Evolutionary conservation across 495 filamentous ascomycete species (phyloP).

Genomic region (Xylaria cubensis): DNA sequence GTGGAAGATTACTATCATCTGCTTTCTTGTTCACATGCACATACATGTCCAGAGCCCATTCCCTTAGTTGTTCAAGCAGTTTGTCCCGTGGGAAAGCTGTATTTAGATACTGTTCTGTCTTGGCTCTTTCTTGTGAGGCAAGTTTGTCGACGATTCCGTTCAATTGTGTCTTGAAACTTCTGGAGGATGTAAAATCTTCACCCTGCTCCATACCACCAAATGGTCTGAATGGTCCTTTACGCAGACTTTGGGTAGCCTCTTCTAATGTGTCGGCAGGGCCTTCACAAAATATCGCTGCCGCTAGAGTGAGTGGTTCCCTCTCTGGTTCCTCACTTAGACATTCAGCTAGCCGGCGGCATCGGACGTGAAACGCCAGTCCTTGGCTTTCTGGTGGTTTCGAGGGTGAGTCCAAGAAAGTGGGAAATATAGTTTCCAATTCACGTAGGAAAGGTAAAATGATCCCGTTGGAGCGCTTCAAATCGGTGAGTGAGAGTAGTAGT

Average conservation of each 20-base stretch:
- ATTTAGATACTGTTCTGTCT: conserved; percentile 23
- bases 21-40: conserved; percentile 17
- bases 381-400: neutral
- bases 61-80: conserved; percentile 29
- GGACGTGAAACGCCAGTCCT: conserved; percentile 33
- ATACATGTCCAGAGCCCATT: conserved; percentile 33
- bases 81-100: conserved; percentile 22
- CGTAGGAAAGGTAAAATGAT: conserved; percentile 24
- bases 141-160: conserved; percentile 24
- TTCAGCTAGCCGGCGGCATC: conserved; percentile 30
- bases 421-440: conserved; percentile 33
- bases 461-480: conserved; percentile 23
- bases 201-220: conserved; percentile 28
- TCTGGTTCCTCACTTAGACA: conserved; percentile 18
- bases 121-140: conserved; percentile 6
- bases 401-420: conserved; percentile 15
- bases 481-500: conserved; percentile 31
- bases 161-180: conserved; percentile 19
- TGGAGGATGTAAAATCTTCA: neutral
- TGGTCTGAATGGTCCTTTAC: conserved; percentile 31
- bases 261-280: neutral
- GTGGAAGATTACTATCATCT: neutral
- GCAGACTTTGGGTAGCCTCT: conserved; percentile 19
- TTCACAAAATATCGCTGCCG: conserved; percentile 32
- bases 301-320: conserved; percentile 25